Base-by-base conservation (phyloP, 2,329 filamentous ascomycete species). In the Arthroderma sp. region DNA sequence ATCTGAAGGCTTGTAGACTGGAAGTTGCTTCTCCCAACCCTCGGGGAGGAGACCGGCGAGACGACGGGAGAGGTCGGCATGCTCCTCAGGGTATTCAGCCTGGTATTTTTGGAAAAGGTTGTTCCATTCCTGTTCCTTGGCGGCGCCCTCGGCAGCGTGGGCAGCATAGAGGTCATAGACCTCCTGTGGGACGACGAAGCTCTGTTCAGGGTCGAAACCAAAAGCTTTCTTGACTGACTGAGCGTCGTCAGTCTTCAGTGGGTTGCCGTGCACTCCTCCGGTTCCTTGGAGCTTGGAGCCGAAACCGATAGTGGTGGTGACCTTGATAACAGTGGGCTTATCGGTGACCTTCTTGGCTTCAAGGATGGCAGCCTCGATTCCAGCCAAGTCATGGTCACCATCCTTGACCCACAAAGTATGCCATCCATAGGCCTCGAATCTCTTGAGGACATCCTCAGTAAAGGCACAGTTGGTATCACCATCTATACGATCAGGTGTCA, bases 371-470 rank as follows among this genome's bases (percentile, higher is more conserved):
- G 75, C 79, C 73, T 94, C 87, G 50, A 98, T 96, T 61, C 68
- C 80, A 54, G 80, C 82, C 47, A 95, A 80, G 69, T 96, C 86
- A 65, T 78, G 68, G 74, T 98, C 85, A 68, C 91, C 91, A 59
- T 96, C 80, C 58, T 81, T 72, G 65, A 98, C 88, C 65, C 75
- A 75, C 62, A 85, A 71, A 49, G 82, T 80, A 70, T 98, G 87
- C 91, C 91, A 98, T 72, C 88, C 91, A 68, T 95, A 98, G 50
- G 91, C 67, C 74, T 96, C 86, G 68, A 96, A 96, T 62, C 89
- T 82, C 78, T 93, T 91, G 59, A 75, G 67, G 50, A 96, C 89
- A 58, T 98, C 88, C 74, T 98, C 91, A 49, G 91, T 98, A 75
- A 98, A 96, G 55, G 91, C 83, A 62, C 78, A 81, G 72, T 91